Evolutionary conservation across 2,329 filamentous ascomycete genomes (phyloP), one percentile per base, ranked within the genome.

Genomic region (Ophiostoma pallidulum): DNA sequence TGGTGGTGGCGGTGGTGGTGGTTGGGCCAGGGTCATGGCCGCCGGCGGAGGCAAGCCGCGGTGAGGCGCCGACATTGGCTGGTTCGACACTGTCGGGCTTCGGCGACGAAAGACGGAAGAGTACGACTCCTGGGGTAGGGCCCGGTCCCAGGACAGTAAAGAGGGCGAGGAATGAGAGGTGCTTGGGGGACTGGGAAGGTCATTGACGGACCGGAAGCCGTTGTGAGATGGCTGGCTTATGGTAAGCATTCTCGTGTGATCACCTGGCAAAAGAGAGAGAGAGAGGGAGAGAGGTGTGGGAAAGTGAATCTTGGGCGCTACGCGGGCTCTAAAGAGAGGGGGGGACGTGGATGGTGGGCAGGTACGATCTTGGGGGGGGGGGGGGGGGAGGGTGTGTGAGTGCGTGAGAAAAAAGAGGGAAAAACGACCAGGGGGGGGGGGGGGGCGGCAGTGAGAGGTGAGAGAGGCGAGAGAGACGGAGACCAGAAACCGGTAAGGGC

Each of bases 31-130:
- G 57, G 75, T 72, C 75, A 84, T 77, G 62, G 77, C 76, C 58
- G 78, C 75, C 65, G 82, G 80, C 49, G 77, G 77, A 62, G 83
- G 83, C 69, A 86, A 68, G 58, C 78, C 78, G 65, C 82, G 78
- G 65, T 82, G 81, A 64, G 80, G 75, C 60, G 74, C 77, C 60
- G 82, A 81, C 82, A 86, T 86, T 64, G 67, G 68, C 67, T 74
- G 70, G 57, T 64, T 63, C 52, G 43, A 41, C 7, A n/a, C 22
- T 4, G 67, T 64, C 51, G 73, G 67, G 60, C 71, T 74, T 59
- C 69, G 64, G 58, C 66, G 69, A 38, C 63, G 66, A 52, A 67
- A 64, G 52, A 65, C 56, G 54, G 62, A 57, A 51, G 66, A 58
- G 48, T 65, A 53, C 50, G 64, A 54, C 56, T 70, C 72, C 54